Percentiles rank a stretch among this genome's conserved stretches.
These are phyloP conservation scores for Tylopilus intermedius DNA, from an alignment of 768 basidiomycete genomes.

Conservation along the genomic window DNA sequence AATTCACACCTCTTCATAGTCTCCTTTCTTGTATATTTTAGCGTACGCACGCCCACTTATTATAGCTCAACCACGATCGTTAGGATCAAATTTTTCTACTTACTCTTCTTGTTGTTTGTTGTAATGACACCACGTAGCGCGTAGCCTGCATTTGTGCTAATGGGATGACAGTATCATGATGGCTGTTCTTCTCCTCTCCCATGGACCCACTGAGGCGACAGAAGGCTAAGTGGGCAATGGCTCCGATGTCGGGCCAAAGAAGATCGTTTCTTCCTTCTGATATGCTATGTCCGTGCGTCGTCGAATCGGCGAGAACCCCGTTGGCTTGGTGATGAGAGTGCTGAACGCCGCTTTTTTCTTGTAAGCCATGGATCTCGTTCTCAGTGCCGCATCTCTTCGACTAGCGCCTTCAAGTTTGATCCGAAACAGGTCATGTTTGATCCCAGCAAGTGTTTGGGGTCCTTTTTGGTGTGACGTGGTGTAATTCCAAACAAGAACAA, in stretches of 20 bases:
- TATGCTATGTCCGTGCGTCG: not conserved
- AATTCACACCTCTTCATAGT: not conserved
- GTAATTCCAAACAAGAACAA: slow-evolving; percentile 5
- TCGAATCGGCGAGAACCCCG: slow-evolving; percentile 7
- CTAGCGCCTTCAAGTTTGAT: not conserved
- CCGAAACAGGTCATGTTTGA: not conserved
- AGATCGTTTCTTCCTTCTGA: not conserved
- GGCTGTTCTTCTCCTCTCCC: not conserved
- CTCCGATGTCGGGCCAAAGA: not conserved
- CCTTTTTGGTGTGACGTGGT: not conserved
- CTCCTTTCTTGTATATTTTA: slow-evolving; percentile 16
- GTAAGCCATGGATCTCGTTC: not conserved
- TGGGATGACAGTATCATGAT: not conserved
- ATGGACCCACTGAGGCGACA: not conserved
- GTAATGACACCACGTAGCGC: slow-evolving; percentile 11
- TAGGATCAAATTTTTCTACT: slow-evolving; percentile 4
- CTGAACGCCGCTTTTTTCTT: not conserved
- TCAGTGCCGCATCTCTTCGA: not conserved
- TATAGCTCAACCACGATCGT: slow-evolving; percentile 6
- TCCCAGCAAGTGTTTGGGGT: not conserved
- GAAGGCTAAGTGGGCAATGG: not conserved
- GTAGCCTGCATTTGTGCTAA: slow-evolving; percentile 1
- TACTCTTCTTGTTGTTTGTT: slow-evolving; percentile 7
- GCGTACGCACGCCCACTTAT: slow-evolving; percentile 15
- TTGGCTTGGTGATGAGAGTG: not conserved